Evolutionary conservation across 352 stramenopile species (phyloP).

Genomic region (Salisapilia sapeloensis): DNA sequence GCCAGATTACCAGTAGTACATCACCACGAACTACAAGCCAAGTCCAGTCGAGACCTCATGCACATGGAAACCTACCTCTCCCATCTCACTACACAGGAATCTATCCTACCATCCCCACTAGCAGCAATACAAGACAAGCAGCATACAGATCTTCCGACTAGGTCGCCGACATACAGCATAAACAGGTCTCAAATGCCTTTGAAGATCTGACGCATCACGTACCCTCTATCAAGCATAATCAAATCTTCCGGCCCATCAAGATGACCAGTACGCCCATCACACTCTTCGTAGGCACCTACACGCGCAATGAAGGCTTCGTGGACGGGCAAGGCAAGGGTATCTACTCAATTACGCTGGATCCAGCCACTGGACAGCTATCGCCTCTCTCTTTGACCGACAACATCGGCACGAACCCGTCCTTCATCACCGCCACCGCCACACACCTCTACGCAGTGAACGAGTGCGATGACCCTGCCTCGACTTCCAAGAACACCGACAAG

Average conservation of each 20-base stretch:
- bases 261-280: constrained; percentile 7
- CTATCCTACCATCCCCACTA: too few relatives aligned
- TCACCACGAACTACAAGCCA: too few relatives aligned
- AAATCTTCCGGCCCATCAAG: constrained; percentile 1
- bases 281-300: constrained; percentile 76
- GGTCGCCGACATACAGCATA: too few relatives aligned
- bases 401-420: constrained; percentile 56
- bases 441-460: constrained; percentile 60
- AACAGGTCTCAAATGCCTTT: too few relatives aligned
- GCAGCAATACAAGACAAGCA: too few relatives aligned
- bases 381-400: constrained; percentile 23
- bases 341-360: constrained; percentile 40
- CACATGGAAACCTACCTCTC: too few relatives aligned
- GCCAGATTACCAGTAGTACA: too few relatives aligned
- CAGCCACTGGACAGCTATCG: constrained; percentile 21
- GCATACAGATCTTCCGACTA: too few relatives aligned
- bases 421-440: constrained; percentile 18
- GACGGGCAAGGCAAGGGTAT: constrained; percentile 63
- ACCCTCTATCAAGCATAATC: constrained; percentile 5
- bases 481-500: constrained; percentile 6
- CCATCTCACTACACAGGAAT: too few relatives aligned
- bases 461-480: constrained; percentile 19
- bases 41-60: too few relatives aligned
- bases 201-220: too few relatives aligned
- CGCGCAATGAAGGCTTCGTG: constrained; percentile 57